Base-by-base conservation (phyloP, 352 stramenopile species). In the Pythium rhizo-oryzae region DNA sequence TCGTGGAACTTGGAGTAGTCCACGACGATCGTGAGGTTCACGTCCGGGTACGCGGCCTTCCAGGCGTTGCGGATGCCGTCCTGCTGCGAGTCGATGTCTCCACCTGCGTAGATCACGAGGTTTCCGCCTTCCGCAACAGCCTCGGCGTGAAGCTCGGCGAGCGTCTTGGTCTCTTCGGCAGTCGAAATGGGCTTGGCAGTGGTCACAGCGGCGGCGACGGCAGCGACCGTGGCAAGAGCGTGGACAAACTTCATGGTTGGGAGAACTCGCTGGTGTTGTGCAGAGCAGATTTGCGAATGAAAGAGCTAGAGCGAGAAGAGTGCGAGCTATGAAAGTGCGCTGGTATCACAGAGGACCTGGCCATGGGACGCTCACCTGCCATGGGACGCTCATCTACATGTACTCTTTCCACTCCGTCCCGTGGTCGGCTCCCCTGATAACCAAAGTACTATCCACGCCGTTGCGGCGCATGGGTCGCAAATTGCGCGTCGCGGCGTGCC, bases 1-100 rank as follows among this genome's bases (percentile, higher is more conserved):
- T 85, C 58, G 62, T 87, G 74, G 63, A 77, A 84, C 71, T 85
- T 85, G 74, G 62, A 75, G 74, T 89, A 83, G 70, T 85, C 81
- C 18, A 84, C 70, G 62, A 85, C 68, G 35, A 89, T 56, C 35
- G 79, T 85, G 76, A 89, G 81, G 54, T 89, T 89, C 70, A 91
- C 78, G 11, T 79, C 47, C 24, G 84, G 79, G 75, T 79, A 86
- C 4, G 74, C 62, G 0, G 58, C 63, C 3, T 21, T 2, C 43
- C 66, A 47, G 41, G 41, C 41, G 41, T 47, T 47, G 18, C 41
- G 41, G 13, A 47, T 19, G 21, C 41, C 41, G 18, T 47, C 41
- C 41, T 47, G 41, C 41, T 47, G 41, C 41, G 41, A 47, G 6
- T 66, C 46, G 47, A 68, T 74, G 47, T 85, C 79, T 52, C 75